Conservation (phyloP, 768 basidiomycete genomes). For the Macrocybe gigantea region DNA sequence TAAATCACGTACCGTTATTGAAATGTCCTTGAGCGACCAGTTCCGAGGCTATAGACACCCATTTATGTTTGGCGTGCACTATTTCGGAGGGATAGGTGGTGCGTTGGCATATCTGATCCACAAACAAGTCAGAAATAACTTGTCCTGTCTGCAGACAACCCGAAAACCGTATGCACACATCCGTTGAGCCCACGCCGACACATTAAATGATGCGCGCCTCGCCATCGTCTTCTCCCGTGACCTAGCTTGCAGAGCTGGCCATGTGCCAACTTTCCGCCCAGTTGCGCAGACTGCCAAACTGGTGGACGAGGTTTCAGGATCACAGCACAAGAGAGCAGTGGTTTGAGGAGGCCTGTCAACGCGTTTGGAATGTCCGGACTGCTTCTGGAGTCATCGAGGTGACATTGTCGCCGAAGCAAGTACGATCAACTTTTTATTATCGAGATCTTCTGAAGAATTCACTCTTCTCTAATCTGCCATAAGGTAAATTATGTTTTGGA, state of each 20-base stretch:
- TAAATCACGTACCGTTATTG: background rate
- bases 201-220: background rate
- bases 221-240: background rate
- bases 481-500: slow-evolving; percentile 45
- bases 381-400: slow-evolving; percentile 27
- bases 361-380: slow-evolving; percentile 26
- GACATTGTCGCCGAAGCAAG: slow-evolving; percentile 34
- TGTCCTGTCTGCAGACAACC: slow-evolving; percentile 26
- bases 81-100: slow-evolving; percentile 42
- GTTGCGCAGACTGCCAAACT: slow-evolving; percentile 30
- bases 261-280: slow-evolving; percentile 43
- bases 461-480: background rate
- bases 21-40: slow-evolving; percentile 12
- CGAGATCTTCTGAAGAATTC: background rate
- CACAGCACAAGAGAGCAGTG: slow-evolving; percentile 22
- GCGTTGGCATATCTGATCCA: background rate
- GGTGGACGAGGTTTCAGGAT: slow-evolving; percentile 32
- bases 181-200: background rate
- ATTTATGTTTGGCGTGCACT: slow-evolving; percentile 38
- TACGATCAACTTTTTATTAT: slow-evolving; percentile 8
- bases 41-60: slow-evolving; percentile 43
- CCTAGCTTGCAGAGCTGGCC: slow-evolving; percentile 40
- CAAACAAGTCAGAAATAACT: background rate
- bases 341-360: slow-evolving; percentile 20
- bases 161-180: slow-evolving; percentile 35